Evolutionary conservation across 306 rosid genomes (phyloP).

Genomic region (Hippophae gyantsensis): DNA sequence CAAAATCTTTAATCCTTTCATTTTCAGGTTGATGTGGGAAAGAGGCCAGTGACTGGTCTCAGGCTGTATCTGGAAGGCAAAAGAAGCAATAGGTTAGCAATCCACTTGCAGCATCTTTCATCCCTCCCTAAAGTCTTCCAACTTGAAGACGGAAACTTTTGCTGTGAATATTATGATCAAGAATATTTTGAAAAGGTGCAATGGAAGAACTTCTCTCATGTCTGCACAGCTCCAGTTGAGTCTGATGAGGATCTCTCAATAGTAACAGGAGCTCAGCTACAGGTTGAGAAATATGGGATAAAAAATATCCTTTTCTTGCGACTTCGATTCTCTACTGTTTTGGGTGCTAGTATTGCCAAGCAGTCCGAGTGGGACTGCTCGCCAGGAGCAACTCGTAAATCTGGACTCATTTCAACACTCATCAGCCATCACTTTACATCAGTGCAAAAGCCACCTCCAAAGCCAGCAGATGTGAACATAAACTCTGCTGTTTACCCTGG

Average conservation of each 20-base stretch:
- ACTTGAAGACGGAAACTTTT: conserved; percentile 60
- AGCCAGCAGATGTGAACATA: conserved; percentile 86
- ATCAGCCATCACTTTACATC: conserved; percentile 89
- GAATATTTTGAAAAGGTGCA: conserved; percentile 84
- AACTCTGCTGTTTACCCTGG: conserved; percentile 93
- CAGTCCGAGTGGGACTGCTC: conserved; percentile 91
- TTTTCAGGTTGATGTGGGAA: conserved; percentile 87
- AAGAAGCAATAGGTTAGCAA: conserved; percentile 81
- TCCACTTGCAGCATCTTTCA: conserved; percentile 88
- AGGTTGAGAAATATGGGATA: conserved; percentile 76
- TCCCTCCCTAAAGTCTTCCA: conserved; percentile 81
- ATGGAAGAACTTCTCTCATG: conserved; percentile 96
- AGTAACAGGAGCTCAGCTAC: conserved; percentile 89
- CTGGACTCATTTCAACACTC: conserved; percentile 89
- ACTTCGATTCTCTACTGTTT: conserved; percentile 64
- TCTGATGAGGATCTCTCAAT: conserved; percentile 70
- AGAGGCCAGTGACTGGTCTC: conserved; percentile 91
- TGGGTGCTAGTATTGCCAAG: conserved; percentile 54
- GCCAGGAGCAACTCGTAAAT: conserved; percentile 71
- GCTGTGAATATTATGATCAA: conserved; percentile 44
- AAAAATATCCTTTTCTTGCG: conserved; percentile 72
- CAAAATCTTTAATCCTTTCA: conserved; percentile 3
- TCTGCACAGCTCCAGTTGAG: conserved; percentile 90
- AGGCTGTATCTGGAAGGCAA: conserved; percentile 93
- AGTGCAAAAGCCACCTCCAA: conserved; percentile 75